Evolutionary conservation across 2,329 filamentous ascomycete genomes (phyloP).

Genomic region (Sarocladium oryzae): DNA sequence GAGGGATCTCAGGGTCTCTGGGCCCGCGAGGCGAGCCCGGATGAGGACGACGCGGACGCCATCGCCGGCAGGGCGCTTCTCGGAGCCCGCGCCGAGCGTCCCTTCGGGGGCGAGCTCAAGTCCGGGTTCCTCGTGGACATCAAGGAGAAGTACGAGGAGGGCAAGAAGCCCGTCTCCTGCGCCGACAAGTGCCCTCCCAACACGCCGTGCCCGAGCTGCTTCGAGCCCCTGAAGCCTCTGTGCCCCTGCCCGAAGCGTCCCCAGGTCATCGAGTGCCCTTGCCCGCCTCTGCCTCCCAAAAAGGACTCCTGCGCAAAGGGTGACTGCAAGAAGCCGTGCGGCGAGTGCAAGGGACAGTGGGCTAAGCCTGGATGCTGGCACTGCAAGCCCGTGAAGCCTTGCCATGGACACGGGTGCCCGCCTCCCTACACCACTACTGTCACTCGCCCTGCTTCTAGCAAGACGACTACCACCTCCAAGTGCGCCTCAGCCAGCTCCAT

Average conservation of each 20-base stretch:
- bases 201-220: background rate
- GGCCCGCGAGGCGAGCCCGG: background rate
- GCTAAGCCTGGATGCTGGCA: conserved; percentile 25
- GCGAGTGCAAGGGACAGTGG: conserved; percentile 20
- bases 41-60: background rate
- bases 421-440: background rate
- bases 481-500: background rate
- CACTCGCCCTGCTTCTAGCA: background rate
- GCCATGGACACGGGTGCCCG: conserved; percentile 14
- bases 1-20: no score
- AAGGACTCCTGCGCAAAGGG: conserved; percentile 5
- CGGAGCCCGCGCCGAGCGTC: background rate
- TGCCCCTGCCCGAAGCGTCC: conserved; percentile 1
- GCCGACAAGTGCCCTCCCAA: background rate
- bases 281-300: conserved; percentile 3
- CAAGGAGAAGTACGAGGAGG: conserved; percentile 7
- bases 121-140: conserved; percentile 5
- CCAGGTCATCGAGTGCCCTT: background rate
- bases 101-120: conserved; percentile 5
- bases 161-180: background rate
- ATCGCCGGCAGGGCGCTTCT: background rate
- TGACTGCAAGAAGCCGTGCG: conserved; percentile 21
- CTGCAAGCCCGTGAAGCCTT: conserved; percentile 20
- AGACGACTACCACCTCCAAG: background rate
- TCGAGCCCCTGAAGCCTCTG: background rate